A percentile compares a stretch with the other conserved stretches of the same genome.
phyloP scores from a whole-genome alignment of 139 green algal species.

The Chlamydomonas eustigma region DNA sequence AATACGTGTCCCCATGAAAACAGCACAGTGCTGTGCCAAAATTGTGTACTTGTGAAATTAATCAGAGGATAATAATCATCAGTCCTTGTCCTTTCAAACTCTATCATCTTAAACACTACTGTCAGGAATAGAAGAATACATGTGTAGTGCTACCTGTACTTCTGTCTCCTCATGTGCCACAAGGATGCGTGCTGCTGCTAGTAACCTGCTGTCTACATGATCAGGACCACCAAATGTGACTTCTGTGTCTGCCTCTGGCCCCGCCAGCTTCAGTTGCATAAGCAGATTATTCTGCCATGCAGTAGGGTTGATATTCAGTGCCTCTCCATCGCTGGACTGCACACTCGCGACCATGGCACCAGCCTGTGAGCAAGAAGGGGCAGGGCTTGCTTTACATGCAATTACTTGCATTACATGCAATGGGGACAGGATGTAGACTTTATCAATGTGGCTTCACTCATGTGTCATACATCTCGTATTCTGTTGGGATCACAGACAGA shows the following conservation, averaged over 20 bases:
- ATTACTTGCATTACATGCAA: no score
- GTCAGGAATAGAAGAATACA: no score
- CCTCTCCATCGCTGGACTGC: background rate
- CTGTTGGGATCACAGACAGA: no score
- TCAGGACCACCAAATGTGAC: slow-evolving; percentile 21
- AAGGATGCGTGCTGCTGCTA: slow-evolving; percentile 53
- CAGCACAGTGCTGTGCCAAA: no score
- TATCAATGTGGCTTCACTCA: background rate
- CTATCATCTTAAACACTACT: no score
- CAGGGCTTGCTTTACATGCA: no score
- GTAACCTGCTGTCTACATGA: slow-evolving; percentile 46
- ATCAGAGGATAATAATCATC: no score
- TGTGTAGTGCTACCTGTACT: slow-evolving; percentile 29
- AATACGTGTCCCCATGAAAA: no score
- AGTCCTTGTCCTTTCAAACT: no score
- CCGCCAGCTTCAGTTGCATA: slow-evolving; percentile 34
- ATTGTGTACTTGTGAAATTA: no score
- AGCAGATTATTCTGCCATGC: slow-evolving; percentile 46
- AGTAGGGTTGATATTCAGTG: slow-evolving; percentile 25
- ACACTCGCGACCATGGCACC: slow-evolving; percentile 39
- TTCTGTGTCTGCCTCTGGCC: slow-evolving; percentile 35
- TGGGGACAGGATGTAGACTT: no score
- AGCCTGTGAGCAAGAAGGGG: slow-evolving; percentile 27
- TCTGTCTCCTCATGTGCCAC: slow-evolving; percentile 35
- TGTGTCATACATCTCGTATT: background rate